These are phyloP conservation scores for Lactarius hengduanensis DNA, from an alignment of 768 basidiomycete species.

Conservation along the genomic window DNA sequence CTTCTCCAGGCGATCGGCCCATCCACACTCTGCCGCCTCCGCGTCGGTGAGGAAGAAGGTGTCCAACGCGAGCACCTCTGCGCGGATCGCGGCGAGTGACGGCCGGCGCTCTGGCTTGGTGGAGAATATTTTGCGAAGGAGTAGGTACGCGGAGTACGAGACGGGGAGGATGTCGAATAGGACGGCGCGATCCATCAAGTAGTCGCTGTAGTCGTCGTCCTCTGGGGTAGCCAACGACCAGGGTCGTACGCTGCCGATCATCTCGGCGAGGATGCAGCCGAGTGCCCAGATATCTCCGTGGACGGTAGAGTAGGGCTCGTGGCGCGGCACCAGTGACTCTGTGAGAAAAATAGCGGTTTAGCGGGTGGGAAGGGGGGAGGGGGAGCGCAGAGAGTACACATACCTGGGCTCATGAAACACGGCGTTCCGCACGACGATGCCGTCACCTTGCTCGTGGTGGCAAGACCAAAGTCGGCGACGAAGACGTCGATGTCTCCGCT, in stretches of 20 bases:
- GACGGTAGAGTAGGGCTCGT: not conserved
- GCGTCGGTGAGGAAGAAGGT: constrained; percentile 60
- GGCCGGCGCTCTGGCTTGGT: constrained; percentile 62
- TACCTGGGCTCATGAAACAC: constrained; percentile 13
- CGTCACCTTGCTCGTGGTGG: constrained; percentile 4
- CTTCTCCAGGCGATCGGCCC: not conserved
- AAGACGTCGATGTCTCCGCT: constrained; percentile 2
- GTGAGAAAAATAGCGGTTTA: not conserved
- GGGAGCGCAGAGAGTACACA: not conserved
- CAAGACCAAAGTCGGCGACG: constrained; percentile 5
- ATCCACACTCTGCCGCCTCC: constrained; percentile 33
- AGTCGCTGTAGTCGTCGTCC: constrained; percentile 7
- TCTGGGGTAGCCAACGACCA: constrained; percentile 2
- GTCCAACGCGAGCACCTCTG: constrained; percentile 51
- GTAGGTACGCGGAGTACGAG: constrained; percentile 43
- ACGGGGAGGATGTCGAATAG: constrained; percentile 6
- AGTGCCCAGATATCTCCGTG: constrained; percentile 15
- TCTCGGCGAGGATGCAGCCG: constrained; percentile 15
- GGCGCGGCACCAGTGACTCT: not conserved
- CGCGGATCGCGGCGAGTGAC: constrained; percentile 56
- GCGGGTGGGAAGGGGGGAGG: not conserved
- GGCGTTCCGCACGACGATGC: constrained; percentile 2
- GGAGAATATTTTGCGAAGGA: constrained; percentile 59
- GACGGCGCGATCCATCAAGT: constrained; percentile 1
- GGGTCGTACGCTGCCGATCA: constrained; percentile 1